Base-by-base conservation (phyloP, 192 early-diverging fungal species). In the Gryganskiella cystojenkinii region DNA sequence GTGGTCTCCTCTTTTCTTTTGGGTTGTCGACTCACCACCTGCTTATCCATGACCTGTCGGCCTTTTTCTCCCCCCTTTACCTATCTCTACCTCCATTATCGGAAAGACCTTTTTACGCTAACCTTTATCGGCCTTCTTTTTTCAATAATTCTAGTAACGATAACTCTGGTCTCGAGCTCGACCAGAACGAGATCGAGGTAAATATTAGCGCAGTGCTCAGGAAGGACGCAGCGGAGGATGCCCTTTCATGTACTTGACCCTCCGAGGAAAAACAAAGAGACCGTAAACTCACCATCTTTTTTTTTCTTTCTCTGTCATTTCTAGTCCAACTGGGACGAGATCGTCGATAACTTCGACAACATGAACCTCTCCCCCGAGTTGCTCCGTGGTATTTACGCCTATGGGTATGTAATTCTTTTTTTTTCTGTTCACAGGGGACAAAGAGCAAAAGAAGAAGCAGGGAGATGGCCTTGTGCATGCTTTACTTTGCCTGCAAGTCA, bases 361-460 rank as follows among this genome's bases (percentile, higher is more conserved):
- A 97, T 98, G 96, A 88, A 83, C 81, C 90, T 98, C 61, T 89
- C 91, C 61, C 85, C 91, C 55, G 92, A 97, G 71, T 90, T 98
- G 70, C 90, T 98, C 70, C 93, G 96, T 82, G 96, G 96, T 90
- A 93, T 98, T 87, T 98, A 96, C 83, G 95, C 96, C 71, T 98
- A 96, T 83, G 96, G 93, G 92, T 94, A 86, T 57, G 86, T n/a
- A n/a, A n/a, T 84, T 35, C 63, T 49, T 22, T 31, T 40, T 55
- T 25, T 8, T 10, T 17, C 3, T 8, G 25, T 28, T n/a, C n/a
- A n/a, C n/a, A n/a, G n/a, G n/a, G n/a, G n/a, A n/a, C n/a, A n/a
- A n/a, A n/a, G n/a, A n/a, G 3, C 24, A 28, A 47, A 61, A 1
- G 47, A 61, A 10, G 17, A 28, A 10, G 44, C 14, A 27, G 24